These are phyloP conservation scores for Saitozyma podzolica DNA, from an alignment of 768 basidiomycete species.

Conservation along the genomic window DNA sequence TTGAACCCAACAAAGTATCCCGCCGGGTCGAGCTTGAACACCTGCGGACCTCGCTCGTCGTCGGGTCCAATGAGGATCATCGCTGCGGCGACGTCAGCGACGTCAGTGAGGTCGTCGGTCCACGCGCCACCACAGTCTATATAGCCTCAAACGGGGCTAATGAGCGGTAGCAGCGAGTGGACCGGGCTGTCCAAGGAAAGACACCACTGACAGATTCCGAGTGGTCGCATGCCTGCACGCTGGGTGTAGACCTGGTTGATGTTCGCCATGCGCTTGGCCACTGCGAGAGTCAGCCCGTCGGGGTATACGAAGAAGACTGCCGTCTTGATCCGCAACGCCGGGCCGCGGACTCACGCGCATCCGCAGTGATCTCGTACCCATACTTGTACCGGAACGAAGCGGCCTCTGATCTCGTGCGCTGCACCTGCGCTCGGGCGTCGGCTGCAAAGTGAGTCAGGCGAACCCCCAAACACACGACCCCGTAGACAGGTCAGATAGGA, in stretches of 20 bases:
- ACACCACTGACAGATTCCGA: slow-evolving; percentile 77
- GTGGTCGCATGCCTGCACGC: slow-evolving; percentile 90
- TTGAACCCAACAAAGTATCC: slow-evolving; percentile 99
- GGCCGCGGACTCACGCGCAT: slow-evolving; percentile 59
- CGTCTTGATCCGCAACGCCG: neutral
- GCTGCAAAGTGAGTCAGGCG: slow-evolving; percentile 57
- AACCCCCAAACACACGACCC: too few species aligned
- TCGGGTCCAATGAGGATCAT: slow-evolving; percentile 96
- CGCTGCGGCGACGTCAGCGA: slow-evolving; percentile 57
- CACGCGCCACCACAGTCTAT: too few species aligned
- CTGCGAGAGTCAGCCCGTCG: slow-evolving; percentile 21
- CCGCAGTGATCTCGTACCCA: slow-evolving; percentile 97
- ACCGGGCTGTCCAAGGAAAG: neutral
- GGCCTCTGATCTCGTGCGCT: slow-evolving; percentile 81
- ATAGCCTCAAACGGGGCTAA: slow-evolving; percentile 54
- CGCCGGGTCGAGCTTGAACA: slow-evolving; percentile 97
- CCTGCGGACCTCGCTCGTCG: slow-evolving; percentile 87
- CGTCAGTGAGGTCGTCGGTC: too few species aligned
- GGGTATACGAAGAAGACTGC: neutral
- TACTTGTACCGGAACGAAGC: slow-evolving; percentile 93
- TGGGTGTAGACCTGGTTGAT: slow-evolving; percentile 99
- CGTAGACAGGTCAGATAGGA: neutral
- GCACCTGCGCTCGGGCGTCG: slow-evolving; percentile 86
- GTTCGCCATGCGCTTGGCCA: slow-evolving; percentile 90
- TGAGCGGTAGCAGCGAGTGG: neutral